A percentile compares a stretch with the other conserved stretches of the same genome.
Evolutionary conservation across 192 early-diverging fungal species (phyloP).

Genomic region (Glomus cerebriforme): DNA sequence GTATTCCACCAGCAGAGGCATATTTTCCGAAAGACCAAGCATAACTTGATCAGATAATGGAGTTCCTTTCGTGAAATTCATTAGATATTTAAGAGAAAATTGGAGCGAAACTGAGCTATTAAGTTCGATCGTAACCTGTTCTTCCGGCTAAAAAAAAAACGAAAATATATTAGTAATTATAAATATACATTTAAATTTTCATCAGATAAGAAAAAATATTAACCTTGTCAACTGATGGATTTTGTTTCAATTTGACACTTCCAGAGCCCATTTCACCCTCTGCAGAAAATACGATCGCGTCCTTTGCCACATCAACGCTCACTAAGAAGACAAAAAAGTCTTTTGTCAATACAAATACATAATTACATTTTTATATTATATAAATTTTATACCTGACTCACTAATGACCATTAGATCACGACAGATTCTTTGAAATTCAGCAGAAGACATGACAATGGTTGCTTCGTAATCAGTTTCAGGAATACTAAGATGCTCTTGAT

Average conservation of each 20-base stretch:
- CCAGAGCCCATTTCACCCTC: conserved; percentile 88
- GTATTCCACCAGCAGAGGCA: conserved; percentile 94
- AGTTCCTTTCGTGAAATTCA: conserved; percentile 94
- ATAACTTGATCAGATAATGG: conserved; percentile 77
- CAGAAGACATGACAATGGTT: conserved; percentile 82
- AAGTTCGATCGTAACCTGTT: conserved; percentile 76
- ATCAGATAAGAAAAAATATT: not conserved
- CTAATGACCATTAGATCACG: conserved; percentile 81
- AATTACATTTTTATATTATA: not conserved
- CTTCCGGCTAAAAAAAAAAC: conserved; percentile 9
- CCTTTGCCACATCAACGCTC: conserved; percentile 88
- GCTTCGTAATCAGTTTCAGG: conserved; percentile 94
- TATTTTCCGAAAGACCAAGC: conserved; percentile 81
- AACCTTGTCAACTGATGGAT: conserved; percentile 73
- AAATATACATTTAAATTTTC: not conserved
- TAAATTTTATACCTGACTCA: conserved; percentile 67
- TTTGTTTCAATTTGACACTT: conserved; percentile 77
- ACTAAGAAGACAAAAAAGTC: conserved; percentile 42
- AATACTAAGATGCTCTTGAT: conserved; percentile 92
- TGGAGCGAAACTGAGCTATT: conserved; percentile 78
- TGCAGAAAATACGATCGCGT: conserved; percentile 88
- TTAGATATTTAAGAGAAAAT: conserved; percentile 93
- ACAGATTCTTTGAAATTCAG: conserved; percentile 91
- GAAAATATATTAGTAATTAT: not conserved
- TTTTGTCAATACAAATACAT: too few relatives aligned